Percentiles rank a stretch among this genome's conserved stretches.
Evolutionary conservation across 257 asterid species (phyloP).

Genomic region (Phtheirospermum japonicum): DNA sequence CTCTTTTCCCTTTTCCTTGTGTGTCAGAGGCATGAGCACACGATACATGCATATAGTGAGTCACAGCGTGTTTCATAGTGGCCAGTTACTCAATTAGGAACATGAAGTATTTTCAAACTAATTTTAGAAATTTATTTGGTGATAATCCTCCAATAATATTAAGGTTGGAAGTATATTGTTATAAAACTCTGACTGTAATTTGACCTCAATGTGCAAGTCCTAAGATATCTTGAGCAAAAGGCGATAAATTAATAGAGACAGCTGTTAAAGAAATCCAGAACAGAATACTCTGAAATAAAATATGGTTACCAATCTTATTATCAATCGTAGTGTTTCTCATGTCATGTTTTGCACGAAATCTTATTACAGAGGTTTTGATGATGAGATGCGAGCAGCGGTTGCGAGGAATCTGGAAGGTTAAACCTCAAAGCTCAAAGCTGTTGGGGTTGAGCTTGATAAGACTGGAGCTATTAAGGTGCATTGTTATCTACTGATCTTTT

Average conservation of each 20-base stretch:
- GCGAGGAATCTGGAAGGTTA: conserved; percentile 93
- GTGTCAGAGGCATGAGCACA: too few species aligned
- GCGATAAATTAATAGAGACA: neutral
- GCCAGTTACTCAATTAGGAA: too few species aligned
- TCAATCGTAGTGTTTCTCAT: conserved; percentile 3
- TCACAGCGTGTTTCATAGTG: too few species aligned
- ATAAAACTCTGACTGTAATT: too few species aligned
- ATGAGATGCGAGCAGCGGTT: conserved; percentile 88
- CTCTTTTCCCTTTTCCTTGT: too few species aligned
- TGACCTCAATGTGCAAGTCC: neutral
- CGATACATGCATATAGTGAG: too few species aligned
- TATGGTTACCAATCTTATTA: conserved; percentile 3
- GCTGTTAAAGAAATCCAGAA: conserved; percentile 2
- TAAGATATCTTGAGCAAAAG: neutral
- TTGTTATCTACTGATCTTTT: conserved; percentile 19
- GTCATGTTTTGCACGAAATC: conserved; percentile 14
- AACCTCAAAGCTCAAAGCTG: conserved; percentile 86
- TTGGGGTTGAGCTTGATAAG: conserved; percentile 74
- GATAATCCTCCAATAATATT: neutral
- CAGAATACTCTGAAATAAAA: too few species aligned
- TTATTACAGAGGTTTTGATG: too few species aligned
- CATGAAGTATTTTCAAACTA: neutral
- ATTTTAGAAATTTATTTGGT: neutral
- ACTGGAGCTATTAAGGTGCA: conserved; percentile 74
- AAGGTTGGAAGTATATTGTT: neutral